Evolutionary conservation across 169 alveolate genomes (phyloP), one percentile per base, ranked within the genome.

Genomic region (Babesia ovis): DNA sequence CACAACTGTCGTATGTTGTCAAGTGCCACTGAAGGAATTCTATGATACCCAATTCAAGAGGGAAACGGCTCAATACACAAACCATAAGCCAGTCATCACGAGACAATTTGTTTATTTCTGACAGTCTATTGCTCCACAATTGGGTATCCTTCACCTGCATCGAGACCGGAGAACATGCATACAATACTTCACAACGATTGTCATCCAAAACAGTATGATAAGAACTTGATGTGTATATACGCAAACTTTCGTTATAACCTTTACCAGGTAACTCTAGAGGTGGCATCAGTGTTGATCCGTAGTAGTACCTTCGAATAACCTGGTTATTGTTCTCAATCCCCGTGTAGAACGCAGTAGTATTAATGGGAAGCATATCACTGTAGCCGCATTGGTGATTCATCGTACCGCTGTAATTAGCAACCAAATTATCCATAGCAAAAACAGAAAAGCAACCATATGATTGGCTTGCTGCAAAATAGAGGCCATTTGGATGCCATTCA

Each of bases 401-500:
- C 18, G 86, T 77, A 11, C 32, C 16, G 5, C 60, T 43, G 50
- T 67, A 67, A 46, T 53, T 23, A 22, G 29, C 29, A 22, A 22
- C 20, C 22, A 50, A 42, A 2, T 34, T 54, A 20, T 77, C 70
- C 31, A 69, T 14, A 16, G 87, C 48, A 42, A 79, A 79, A 5
- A 79, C 56, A 6, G 87, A 79, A 45, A 79, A 79, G 35, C 83
- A 79, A 22, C 87, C 87, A 34, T 31, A 79, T 4, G 58, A 46
- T 32, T 71, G 84, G 46, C 71, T 42, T 0, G 83, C 77, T n/a
- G 64, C 87, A 46, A 79, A 79, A n/a, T 54, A 57, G 34, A 43
- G 14, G 39, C 87, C 87, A 31, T 34, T 29, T 14, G 87, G 87
- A 53, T 79, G 87, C 87, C 87, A 79, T 20, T 41, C 77, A 11